phyloP scores from a whole-genome alignment of 1,284 basidiomycete genomes.

The Meira nashicola region DNA sequence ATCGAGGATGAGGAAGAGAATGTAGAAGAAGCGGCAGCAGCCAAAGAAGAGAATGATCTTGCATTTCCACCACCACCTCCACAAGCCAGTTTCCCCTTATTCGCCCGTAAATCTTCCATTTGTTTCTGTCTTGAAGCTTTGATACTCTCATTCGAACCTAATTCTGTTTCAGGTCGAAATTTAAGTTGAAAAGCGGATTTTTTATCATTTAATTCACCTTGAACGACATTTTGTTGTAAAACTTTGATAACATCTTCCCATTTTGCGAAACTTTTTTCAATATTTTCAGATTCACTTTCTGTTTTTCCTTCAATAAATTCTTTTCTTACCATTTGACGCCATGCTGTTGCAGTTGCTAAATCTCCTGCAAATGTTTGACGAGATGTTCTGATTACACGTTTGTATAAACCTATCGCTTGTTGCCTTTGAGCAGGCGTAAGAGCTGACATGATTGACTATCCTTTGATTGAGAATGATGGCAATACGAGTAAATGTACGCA shows the following conservation, averaged over 20 bases:
- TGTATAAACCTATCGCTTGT: conserved; percentile 42
- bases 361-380: conserved; percentile 41
- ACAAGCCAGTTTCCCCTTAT: not conserved
- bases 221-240: conserved; percentile 47
- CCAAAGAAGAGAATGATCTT: no score
- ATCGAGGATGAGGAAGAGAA: not conserved
- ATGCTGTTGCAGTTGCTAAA: conserved; percentile 26
- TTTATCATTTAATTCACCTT: conserved; percentile 38
- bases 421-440: conserved; percentile 6
- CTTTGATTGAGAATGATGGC: not conserved
- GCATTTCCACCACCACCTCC: not conserved
- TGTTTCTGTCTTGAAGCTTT: not conserved
- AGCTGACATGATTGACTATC: not conserved
- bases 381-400: conserved; percentile 41
- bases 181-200: conserved; percentile 15
- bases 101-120: conserved; percentile 1
- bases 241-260: conserved; percentile 42
- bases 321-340: conserved; percentile 32
- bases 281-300: conserved; percentile 32
- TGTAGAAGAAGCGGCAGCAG: not conserved
- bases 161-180: conserved; percentile 4
- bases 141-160: conserved; percentile 3
- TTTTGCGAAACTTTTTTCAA: conserved; percentile 41
- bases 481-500: not conserved
- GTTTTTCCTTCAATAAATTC: conserved; percentile 28